These are phyloP conservation scores for Ophiorrhiza pumila DNA, from an alignment of 257 asterid species.

Conservation along the genomic window DNA sequence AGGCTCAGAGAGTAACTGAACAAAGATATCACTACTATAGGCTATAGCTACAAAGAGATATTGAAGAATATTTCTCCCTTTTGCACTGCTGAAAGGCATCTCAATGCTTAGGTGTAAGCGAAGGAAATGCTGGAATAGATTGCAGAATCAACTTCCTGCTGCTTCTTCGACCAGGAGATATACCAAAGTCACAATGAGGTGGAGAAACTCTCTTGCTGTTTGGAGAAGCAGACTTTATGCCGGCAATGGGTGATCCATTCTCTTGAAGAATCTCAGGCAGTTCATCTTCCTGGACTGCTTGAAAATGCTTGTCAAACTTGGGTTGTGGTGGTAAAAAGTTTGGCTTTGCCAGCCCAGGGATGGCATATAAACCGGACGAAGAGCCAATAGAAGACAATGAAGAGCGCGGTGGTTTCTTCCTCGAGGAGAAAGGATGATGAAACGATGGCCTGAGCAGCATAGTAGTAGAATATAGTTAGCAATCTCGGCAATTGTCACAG, in stretches of 20 bases:
- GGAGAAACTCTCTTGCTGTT: slow-evolving; percentile 79
- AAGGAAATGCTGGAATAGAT: slow-evolving; percentile 74
- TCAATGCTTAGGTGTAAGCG: slow-evolving; percentile 58
- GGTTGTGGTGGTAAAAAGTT: slow-evolving; percentile 50
- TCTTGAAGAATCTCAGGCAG: slow-evolving; percentile 71
- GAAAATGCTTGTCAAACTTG: slow-evolving; percentile 51
- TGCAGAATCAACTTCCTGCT: slow-evolving; percentile 67
- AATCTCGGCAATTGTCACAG: background rate
- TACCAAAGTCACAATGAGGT: slow-evolving; percentile 39
- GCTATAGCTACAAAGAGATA: slow-evolving; percentile 15
- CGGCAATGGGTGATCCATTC: slow-evolving; percentile 42
- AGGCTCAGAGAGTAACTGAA: slow-evolving; percentile 1
- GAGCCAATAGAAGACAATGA: slow-evolving; percentile 44
- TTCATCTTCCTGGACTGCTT: slow-evolving; percentile 55
- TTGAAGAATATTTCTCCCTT: background rate
- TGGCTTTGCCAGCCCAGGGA: slow-evolving; percentile 40
- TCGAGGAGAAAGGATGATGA: slow-evolving; percentile 54
- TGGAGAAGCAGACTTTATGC: slow-evolving; percentile 68
- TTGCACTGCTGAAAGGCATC: background rate
- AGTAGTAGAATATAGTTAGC: slow-evolving; percentile 5
- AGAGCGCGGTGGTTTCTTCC: slow-evolving; percentile 58
- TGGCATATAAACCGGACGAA: slow-evolving; percentile 36
- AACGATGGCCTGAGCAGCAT: slow-evolving; percentile 42
- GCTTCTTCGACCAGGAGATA: slow-evolving; percentile 52
- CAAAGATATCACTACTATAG: slow-evolving; percentile 8